These are phyloP conservation scores for Chlorella sorokiniana DNA, from an alignment of 139 green algal species.

Conservation along the genomic window DNA sequence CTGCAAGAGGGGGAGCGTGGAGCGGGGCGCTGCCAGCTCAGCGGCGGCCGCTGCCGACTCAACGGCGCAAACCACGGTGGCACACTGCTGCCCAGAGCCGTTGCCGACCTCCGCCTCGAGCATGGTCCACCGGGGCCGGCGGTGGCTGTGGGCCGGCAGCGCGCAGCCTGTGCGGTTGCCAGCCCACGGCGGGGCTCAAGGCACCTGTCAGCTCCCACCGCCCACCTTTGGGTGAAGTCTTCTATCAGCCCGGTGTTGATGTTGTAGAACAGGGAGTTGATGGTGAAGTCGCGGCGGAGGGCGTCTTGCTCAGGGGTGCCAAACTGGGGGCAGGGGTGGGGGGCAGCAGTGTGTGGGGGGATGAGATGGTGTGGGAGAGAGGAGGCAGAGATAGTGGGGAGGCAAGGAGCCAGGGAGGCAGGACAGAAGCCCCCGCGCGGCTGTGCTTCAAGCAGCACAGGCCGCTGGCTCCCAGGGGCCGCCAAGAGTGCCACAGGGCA, in stretches of 20 bases:
- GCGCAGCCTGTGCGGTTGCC: neutral
- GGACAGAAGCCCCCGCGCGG: no score
- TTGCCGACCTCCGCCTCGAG: no score
- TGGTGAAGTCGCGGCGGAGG: constrained; percentile 90
- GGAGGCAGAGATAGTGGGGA: no score
- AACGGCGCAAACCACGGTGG: neutral
- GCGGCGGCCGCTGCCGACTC: no score
- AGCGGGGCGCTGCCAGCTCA: constrained; percentile 44
- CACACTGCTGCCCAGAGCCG: no score
- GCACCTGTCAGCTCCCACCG: constrained; percentile 16
- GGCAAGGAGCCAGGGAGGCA: no score
- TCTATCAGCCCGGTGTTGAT: constrained; percentile 84
- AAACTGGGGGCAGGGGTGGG: constrained; percentile 72
- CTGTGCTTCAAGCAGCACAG: no score
- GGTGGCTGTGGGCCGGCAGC: no score
- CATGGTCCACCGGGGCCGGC: no score
- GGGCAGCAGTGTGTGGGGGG: neutral
- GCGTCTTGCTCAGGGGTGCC: constrained; percentile 84
- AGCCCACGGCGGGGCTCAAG: no score
- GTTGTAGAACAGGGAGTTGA: constrained; percentile 99
- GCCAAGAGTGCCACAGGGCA: no score
- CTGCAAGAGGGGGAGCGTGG: constrained; percentile 16
- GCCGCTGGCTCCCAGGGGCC: no score
- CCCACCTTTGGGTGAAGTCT: constrained; percentile 84
- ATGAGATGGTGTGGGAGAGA: neutral